Evolutionary conservation across 148 eudicot species (phyloP).

Genomic region (Cornus controversa): DNA sequence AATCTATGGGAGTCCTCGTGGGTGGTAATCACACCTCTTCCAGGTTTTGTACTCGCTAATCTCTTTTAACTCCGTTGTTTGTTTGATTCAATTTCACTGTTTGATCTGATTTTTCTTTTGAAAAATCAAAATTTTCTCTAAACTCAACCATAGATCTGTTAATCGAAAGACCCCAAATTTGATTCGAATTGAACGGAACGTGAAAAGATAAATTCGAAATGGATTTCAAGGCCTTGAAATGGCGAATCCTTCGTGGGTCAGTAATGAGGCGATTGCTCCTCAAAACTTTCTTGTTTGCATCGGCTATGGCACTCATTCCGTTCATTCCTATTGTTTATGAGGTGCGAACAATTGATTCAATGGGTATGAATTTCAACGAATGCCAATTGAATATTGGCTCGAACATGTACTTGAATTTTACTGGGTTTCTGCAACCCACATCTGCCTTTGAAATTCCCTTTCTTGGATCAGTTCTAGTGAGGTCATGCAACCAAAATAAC

Average conservation of each 20-base stretch:
- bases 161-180: background rate
- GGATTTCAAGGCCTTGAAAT: conserved; percentile 60
- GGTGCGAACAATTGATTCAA: conserved; percentile 35
- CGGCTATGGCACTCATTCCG: conserved; percentile 49
- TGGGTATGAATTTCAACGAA: conserved; percentile 21
- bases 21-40: conserved; percentile 99
- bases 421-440: conserved; percentile 32
- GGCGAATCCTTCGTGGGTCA: conserved; percentile 69
- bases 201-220: conserved; percentile 2
- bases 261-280: conserved; percentile 49
- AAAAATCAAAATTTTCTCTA: background rate
- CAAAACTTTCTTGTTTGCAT: conserved; percentile 44
- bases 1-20: conserved; percentile 87
- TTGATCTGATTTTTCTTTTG: background rate
- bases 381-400: conserved; percentile 42
- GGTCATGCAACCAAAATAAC: conserved; percentile 32
- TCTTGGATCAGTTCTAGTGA: conserved; percentile 6
- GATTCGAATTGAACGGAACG: background rate
- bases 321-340: conserved; percentile 53
- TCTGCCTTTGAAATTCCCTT: conserved; percentile 29
- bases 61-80: conserved; percentile 4
- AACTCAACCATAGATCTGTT: conserved; percentile 12
- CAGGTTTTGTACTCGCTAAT: conserved; percentile 95
- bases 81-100: conserved; percentile 8
- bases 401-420: conserved; percentile 17